Conservation (phyloP, 257 asterid genomes). For the Coffea canephora region DNA sequence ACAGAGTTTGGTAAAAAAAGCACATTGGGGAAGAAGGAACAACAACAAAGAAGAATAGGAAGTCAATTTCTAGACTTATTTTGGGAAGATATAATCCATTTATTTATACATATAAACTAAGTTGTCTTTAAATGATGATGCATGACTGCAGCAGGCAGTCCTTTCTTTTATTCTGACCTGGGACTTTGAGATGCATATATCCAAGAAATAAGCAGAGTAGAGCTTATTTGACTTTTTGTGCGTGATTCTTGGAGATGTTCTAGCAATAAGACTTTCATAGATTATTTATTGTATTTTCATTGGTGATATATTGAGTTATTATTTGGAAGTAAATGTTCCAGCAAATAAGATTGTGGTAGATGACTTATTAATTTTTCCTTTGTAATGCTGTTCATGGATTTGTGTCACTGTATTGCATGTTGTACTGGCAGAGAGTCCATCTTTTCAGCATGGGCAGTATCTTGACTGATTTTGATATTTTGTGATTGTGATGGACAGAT, state of each 20-base stretch:
- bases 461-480: constrained; percentile 25
- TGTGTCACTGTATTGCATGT: neutral
- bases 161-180: neutral
- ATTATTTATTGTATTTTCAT: neutral
- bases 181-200: neutral
- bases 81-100: too few species aligned
- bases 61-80: too few species aligned
- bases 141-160: neutral
- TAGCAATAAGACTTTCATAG: neutral
- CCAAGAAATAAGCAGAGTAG: neutral
- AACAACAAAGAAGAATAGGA: too few species aligned
- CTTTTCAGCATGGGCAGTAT: constrained; percentile 16
- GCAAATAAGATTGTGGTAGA: neutral
- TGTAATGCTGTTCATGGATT: neutral
- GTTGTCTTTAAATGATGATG: neutral
- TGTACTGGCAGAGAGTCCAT: constrained; percentile 1
- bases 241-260: neutral
- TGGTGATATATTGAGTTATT: too few species aligned
- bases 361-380: neutral
- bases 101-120: too few species aligned
- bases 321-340: too few species aligned
- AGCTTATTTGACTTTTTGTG: neutral
- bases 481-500: constrained; percentile 50
- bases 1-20: too few species aligned
- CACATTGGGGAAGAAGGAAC: too few species aligned